Conservation (phyloP, 495 filamentous ascomycete species). For the Amphirosellinia nigrospora region DNA sequence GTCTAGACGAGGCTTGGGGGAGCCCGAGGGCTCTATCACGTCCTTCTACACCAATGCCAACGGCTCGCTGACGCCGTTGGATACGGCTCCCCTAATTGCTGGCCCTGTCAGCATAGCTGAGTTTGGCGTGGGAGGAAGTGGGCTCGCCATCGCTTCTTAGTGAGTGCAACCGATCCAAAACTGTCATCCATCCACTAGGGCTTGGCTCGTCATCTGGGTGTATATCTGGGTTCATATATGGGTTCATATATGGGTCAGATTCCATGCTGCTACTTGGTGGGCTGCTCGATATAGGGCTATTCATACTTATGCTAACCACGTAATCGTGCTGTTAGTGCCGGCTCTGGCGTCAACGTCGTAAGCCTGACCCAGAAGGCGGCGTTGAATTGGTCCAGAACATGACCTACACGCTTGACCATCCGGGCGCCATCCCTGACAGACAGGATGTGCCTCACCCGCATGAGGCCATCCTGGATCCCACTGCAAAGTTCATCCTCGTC, state of each 20-base stretch:
- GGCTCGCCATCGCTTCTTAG: conserved; percentile 57
- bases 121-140: conserved; percentile 47
- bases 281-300: background rate
- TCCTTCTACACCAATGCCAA: conserved; percentile 45
- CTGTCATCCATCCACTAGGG: conserved; percentile 23
- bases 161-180: conserved; percentile 41
- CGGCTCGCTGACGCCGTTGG: conserved; percentile 45
- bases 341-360: conserved; percentile 40
- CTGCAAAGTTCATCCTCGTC: conserved; percentile 64
- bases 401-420: conserved; percentile 56
- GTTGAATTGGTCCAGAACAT: conserved; percentile 54
- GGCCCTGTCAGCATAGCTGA: conserved; percentile 55
- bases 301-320: conserved; percentile 6
- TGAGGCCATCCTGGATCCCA: conserved; percentile 72
- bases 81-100: conserved; percentile 39
- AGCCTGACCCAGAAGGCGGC: conserved; percentile 30
- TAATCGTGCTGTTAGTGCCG: conserved; percentile 29
- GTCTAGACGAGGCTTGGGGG: conserved; percentile 61
- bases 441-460: conserved; percentile 77
- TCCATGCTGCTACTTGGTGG: background rate
- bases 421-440: conserved; percentile 56
- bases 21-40: conserved; percentile 49
- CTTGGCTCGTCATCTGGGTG: conserved; percentile 12
- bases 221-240: background rate
- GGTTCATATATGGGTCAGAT: conserved; percentile 1